Evolutionary conservation across 768 basidiomycete species (phyloP).

Genomic region (Cystobasidium onofrii): DNA sequence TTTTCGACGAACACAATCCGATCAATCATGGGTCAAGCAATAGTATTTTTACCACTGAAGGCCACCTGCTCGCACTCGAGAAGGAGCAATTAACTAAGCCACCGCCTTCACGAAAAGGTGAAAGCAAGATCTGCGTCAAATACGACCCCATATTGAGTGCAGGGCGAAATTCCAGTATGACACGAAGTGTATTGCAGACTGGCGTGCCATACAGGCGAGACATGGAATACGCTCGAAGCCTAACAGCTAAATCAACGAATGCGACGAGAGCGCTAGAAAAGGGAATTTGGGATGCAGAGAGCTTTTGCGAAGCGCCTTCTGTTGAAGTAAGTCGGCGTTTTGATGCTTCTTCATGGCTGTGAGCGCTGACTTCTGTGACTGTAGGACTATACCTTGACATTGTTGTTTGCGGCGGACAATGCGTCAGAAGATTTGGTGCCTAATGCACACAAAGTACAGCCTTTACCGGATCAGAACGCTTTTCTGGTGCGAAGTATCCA

Average conservation of each 20-base stretch:
- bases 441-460: constrained; percentile 1
- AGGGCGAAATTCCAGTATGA: constrained; percentile 41
- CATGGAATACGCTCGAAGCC: constrained; percentile 66
- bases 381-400: constrained; percentile 37
- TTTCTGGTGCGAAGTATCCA: constrained; percentile 31
- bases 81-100: constrained; percentile 49
- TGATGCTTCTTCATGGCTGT: background rate
- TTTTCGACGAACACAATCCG: constrained; percentile 59
- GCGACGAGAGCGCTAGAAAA: constrained; percentile 49
- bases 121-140: constrained; percentile 55
- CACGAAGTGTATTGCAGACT: constrained; percentile 25
- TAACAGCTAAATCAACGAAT: constrained; percentile 55
- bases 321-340: constrained; percentile 48
- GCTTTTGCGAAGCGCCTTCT: constrained; percentile 67
- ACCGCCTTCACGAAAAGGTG: constrained; percentile 2
- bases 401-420: constrained; percentile 36
- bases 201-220: constrained; percentile 52
- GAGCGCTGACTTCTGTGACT: background rate
- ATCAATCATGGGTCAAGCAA: constrained; percentile 70
- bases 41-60: constrained; percentile 90
- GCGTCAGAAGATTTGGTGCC: constrained; percentile 27
- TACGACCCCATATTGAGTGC: constrained; percentile 48
- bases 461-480: background rate
- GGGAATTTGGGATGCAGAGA: constrained; percentile 57
- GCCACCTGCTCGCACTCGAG: constrained; percentile 70